Conservation (phyloP, 805 yeast genomes). For the Scheffersomyces spartinae region DNA sequence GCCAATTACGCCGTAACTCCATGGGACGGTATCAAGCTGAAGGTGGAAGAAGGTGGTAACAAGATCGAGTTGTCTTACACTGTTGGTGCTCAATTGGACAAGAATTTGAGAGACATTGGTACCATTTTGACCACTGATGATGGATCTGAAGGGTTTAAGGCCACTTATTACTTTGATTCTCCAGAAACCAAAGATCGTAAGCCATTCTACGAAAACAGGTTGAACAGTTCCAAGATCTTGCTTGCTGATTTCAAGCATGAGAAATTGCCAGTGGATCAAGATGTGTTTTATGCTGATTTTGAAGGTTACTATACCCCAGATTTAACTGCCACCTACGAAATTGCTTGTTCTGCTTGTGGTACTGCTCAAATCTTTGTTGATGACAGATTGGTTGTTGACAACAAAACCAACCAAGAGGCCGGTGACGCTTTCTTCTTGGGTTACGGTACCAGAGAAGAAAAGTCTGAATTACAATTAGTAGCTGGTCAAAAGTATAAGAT, state of each 20-base stretch:
- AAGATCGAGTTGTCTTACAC: conserved; percentile 13
- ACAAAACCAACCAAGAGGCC: conserved; percentile 6
- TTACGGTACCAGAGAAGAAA: conserved; percentile 27
- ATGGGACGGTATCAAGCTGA: conserved; percentile 17
- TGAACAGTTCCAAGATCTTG: conserved; percentile 11
- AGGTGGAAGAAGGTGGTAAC: too few relatives aligned
- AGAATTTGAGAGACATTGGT: conserved; percentile 19
- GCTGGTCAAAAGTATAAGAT: conserved; percentile 17
- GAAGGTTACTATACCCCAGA: conserved; percentile 6
- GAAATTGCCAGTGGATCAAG: conserved; percentile 7
- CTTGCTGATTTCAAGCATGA: conserved; percentile 14
- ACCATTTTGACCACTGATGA: conserved; percentile 8
- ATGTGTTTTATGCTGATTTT: conserved; percentile 7
- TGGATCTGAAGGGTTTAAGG: conserved; percentile 16
- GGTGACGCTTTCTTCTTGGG: conserved; percentile 12
- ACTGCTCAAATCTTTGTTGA: conserved; percentile 9
- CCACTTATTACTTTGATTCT: conserved; percentile 9
- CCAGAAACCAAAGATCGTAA: conserved; percentile 8
- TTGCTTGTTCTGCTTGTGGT: conserved; percentile 7
- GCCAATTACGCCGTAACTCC: conserved; percentile 23
- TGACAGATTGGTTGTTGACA: conserved; percentile 8
- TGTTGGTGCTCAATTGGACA: conserved; percentile 24
- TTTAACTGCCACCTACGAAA: conserved; percentile 5
- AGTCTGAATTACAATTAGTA: conserved; percentile 10
- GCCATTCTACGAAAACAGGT: conserved; percentile 8